These are phyloP conservation scores for Paraleonurus japonicus DNA, from an alignment of 257 asterid species.

Conservation along the genomic window DNA sequence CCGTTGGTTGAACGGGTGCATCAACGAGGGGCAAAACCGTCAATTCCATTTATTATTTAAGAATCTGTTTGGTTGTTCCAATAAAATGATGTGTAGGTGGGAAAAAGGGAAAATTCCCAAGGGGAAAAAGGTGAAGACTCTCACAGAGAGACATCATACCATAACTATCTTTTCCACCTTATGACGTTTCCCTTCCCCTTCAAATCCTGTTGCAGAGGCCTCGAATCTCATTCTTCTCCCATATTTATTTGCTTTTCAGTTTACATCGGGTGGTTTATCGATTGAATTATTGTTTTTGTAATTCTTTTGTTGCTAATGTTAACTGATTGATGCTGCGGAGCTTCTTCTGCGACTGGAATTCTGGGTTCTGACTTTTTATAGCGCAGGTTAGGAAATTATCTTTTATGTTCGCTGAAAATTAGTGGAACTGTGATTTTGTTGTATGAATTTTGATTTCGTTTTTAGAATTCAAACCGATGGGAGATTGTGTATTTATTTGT, in stretches of 20 bases:
- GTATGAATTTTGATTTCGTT: neutral
- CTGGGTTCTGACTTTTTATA: conserved; percentile 20
- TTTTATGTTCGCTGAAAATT: neutral
- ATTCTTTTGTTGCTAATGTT: neutral
- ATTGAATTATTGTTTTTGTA: neutral
- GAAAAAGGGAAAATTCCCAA: neutral
- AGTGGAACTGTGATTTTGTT: neutral
- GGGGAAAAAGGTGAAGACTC: conserved; percentile 10
- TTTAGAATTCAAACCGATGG: neutral
- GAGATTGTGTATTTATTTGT: neutral
- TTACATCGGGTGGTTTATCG: neutral
- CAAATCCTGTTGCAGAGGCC: conserved; percentile 24
- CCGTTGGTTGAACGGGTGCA: conserved; percentile 32
- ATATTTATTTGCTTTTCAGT: neutral
- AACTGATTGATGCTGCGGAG: conserved; percentile 2
- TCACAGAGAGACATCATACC: conserved; percentile 15
- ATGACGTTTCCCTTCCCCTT: conserved; percentile 25
- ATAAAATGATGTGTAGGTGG: conserved; percentile 20
- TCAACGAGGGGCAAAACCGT: neutral
- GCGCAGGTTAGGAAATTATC: conserved; percentile 40
- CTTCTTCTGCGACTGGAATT: conserved; percentile 5
- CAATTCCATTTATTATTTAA: neutral
- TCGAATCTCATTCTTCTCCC: conserved; percentile 21
- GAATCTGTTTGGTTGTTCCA: conserved; percentile 24
- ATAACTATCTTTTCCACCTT: conserved; percentile 22